Base-by-base conservation (phyloP, 345 rosid species). In the Physaria fendleri region DNA sequence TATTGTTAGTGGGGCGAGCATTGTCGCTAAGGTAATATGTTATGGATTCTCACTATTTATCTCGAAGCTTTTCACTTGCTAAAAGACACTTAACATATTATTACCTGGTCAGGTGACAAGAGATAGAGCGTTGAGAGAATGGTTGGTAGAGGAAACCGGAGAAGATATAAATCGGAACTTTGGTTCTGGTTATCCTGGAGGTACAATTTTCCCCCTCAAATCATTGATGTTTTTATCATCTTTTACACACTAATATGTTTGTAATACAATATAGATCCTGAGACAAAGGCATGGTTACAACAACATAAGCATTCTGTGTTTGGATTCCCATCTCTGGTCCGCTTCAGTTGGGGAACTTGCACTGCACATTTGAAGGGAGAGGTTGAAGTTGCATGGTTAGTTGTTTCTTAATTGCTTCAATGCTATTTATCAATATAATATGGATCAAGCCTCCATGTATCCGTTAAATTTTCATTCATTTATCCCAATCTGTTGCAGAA, bases 161-260 rank as follows among this genome's bases (percentile, higher is more conserved):
- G 84, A 83, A 77, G 66, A 84, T 62, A 79, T 83, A 43, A 72
- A 74, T 21, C 76, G 86, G 75, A 85, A 75, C 29, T 89, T 89
- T 53, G 99, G 97, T 61, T 93, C 97, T 69, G 97, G 99, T 65
- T 93, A 93, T 64, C 97, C 99, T 55, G 99, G 94, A 85, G 99
- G 97, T 93, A 38, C 16, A 62, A 17, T 13, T 5, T 37, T 45
- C 10, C 2, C 2, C 18, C 30, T 13, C 37, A 3, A 28, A 24
- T 44, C 28, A 4, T 48, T 11, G 38, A 12, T 25, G 58, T 1
- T 22, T 34, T 43, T 44, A 50, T 27, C 13, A 6, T 48, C 0
- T 41, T 24, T 57, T 28, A 9, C 11, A 9, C 15, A 24, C 17
- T 67, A 44, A 65, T 72, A 20, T 56, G 59, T 34, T 66, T 52